A percentile compares a stretch with the other conserved stretches of the same genome.
These are phyloP conservation scores for Dentipellis fragilis DNA, from an alignment of 768 basidiomycete species.

Conservation along the genomic window DNA sequence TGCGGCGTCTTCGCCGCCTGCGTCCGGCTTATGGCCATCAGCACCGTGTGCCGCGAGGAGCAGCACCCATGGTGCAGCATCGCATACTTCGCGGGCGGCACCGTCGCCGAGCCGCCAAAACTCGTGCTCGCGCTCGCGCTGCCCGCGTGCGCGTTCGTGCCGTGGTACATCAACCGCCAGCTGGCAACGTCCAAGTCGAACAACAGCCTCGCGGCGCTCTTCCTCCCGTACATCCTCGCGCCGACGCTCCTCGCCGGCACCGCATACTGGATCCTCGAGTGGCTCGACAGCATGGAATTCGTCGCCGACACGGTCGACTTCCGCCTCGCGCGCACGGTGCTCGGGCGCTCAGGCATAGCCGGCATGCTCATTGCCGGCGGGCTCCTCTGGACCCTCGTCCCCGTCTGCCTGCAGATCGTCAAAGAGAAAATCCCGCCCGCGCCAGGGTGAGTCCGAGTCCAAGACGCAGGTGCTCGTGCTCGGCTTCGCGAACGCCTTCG, in stretches of 20 bases:
- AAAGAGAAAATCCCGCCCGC: slow-evolving; percentile 14
- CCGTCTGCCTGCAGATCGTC: slow-evolving; percentile 63
- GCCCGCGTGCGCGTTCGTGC: slow-evolving; percentile 45
- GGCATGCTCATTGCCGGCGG: slow-evolving; percentile 44
- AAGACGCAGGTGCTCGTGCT: slow-evolving; percentile 48
- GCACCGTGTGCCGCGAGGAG: slow-evolving; percentile 91
- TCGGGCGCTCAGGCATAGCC: slow-evolving; percentile 48
- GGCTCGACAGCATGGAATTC: slow-evolving; percentile 48
- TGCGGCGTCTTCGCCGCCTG: slow-evolving; percentile 54
- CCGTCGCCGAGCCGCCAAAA: slow-evolving; percentile 54
- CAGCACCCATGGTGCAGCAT: slow-evolving; percentile 84
- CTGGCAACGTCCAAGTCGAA: slow-evolving; percentile 64
- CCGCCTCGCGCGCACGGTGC: slow-evolving; percentile 43
- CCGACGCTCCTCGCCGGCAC: slow-evolving; percentile 50
- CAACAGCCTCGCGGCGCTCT: slow-evolving; percentile 56
- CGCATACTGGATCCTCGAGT: slow-evolving; percentile 76
- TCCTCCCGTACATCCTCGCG: slow-evolving; percentile 50
- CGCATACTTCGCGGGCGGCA: slow-evolving; percentile 77
- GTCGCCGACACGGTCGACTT: slow-evolving; percentile 34
- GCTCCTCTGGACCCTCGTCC: slow-evolving; percentile 60
- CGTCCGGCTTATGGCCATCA: slow-evolving; percentile 66
- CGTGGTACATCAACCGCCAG: slow-evolving; percentile 44
- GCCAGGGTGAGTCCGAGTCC: slow-evolving; percentile 17
- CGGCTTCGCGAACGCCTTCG: slow-evolving; percentile 86
- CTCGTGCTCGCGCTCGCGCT: slow-evolving; percentile 49